These are phyloP conservation scores for Camptophora hylomeconis DNA, from an alignment of 2,329 filamentous ascomycete genomes.

Conservation along the genomic window DNA sequence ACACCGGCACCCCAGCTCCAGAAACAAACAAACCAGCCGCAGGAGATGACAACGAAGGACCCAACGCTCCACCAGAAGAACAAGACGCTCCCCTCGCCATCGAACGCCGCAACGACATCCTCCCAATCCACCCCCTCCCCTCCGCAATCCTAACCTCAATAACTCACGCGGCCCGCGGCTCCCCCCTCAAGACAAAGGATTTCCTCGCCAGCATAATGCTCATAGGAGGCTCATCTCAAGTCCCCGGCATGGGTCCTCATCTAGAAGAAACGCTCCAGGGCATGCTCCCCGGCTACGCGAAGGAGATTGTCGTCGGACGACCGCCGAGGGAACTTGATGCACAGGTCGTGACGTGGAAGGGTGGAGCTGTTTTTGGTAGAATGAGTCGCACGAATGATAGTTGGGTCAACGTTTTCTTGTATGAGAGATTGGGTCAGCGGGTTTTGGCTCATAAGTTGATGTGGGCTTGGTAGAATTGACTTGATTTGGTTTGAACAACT, in stretches of 20 bases:
- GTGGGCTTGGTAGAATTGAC: constrained; percentile 44
- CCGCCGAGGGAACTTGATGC: constrained; percentile 90
- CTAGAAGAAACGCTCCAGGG: constrained; percentile 71
- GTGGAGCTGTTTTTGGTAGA: constrained; percentile 89
- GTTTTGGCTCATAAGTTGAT: constrained; percentile 72
- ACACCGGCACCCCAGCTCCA: constrained; percentile 28
- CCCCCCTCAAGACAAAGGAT: constrained; percentile 87
- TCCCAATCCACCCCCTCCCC: constrained; percentile 75
- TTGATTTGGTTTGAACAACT: no score
- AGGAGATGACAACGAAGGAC: constrained; percentile 13
- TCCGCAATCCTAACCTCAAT: constrained; percentile 83
- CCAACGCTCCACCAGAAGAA: constrained; percentile 13
- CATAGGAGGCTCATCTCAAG: constrained; percentile 71
- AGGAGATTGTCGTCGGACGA: constrained; percentile 54
- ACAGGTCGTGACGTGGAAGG: constrained; percentile 97
- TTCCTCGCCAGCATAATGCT: constrained; percentile 85
- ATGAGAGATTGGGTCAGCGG: constrained; percentile 70
- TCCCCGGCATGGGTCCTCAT: constrained; percentile 64
- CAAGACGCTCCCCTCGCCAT: constrained; percentile 31
- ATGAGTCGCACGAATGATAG: constrained; percentile 77
- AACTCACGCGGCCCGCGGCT: constrained; percentile 69
- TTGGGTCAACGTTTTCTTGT: constrained; percentile 82
- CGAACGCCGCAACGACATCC: constrained; percentile 60
- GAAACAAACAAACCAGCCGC: constrained; percentile 10
- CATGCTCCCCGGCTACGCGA: constrained; percentile 45